Conservation (phyloP, 2,329 filamentous ascomycete genomes). For the Pseudogymnoascus sp. region DNA sequence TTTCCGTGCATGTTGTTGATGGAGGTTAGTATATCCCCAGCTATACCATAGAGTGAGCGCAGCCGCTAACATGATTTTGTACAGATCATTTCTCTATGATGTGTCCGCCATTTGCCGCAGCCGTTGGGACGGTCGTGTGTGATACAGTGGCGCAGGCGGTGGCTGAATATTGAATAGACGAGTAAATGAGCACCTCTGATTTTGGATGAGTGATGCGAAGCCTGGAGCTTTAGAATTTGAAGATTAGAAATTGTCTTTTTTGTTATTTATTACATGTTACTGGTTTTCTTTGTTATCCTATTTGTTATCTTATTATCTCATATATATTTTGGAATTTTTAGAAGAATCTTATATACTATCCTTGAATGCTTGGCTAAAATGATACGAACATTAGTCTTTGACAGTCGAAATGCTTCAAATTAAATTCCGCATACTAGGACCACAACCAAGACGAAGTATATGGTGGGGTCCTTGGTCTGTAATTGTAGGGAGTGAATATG, state of each 20-base stretch:
- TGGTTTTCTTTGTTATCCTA: not conserved
- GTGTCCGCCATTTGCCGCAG: not conserved
- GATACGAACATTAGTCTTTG: not conserved
- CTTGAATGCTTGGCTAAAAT: not conserved
- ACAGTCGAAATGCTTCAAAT: not conserved
- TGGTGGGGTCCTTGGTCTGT: no score
- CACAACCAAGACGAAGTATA: not conserved
- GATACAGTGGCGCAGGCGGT: slow-evolving; percentile 3
- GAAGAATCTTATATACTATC: not conserved
- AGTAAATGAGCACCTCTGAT: not conserved
- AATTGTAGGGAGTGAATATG: not conserved
- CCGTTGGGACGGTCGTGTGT: not conserved
- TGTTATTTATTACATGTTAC: not conserved
- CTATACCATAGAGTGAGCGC: not conserved
- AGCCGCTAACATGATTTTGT: not conserved
- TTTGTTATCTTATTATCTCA: not conserved
- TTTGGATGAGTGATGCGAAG: not conserved
- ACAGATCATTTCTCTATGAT: slow-evolving; percentile 1
- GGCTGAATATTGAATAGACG: not conserved
- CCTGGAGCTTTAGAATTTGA: not conserved
- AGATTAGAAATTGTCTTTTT: not conserved
- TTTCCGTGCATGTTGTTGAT: slow-evolving; percentile 2
- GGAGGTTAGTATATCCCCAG: not conserved
- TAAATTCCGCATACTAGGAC: not conserved
- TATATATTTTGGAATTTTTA: not conserved